These are phyloP conservation scores for Aspergillus ellipticus DNA, from an alignment of 495 filamentous ascomycete genomes.

Conservation along the genomic window DNA sequence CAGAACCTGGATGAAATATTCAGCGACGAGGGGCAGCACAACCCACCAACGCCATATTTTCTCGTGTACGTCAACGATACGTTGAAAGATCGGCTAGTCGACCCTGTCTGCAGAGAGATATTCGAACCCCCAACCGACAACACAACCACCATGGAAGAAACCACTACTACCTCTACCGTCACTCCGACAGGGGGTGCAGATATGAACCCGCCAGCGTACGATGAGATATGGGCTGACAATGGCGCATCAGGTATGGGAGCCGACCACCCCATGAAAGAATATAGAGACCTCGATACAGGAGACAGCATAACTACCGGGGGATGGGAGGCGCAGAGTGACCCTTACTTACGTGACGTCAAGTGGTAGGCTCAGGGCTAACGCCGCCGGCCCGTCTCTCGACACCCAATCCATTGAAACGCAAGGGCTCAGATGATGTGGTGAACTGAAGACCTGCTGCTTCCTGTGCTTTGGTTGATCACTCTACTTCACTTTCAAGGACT, in stretches of 20 bases:
- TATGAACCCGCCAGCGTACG: slow-evolving; percentile 31
- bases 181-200: slow-evolving; percentile 21
- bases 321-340: slow-evolving; percentile 14
- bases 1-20: slow-evolving; percentile 62
- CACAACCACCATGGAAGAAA: slow-evolving; percentile 18
- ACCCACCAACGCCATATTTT: slow-evolving; percentile 78
- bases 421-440: slow-evolving; percentile 24
- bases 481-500: not conserved
- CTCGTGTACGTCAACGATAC: slow-evolving; percentile 75
- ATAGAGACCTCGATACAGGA: slow-evolving; percentile 3
- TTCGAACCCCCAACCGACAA: slow-evolving; percentile 20
- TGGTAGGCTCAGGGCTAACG: slow-evolving; percentile 28
- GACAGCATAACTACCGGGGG: slow-evolving; percentile 3
- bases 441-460: not conserved
- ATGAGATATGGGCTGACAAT: slow-evolving; percentile 20
- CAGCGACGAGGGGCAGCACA: slow-evolving; percentile 52
- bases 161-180: slow-evolving; percentile 9
- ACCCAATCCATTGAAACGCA: slow-evolving; percentile 34
- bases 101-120: slow-evolving; percentile 53
- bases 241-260: slow-evolving; percentile 31
- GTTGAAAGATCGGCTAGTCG: slow-evolving; percentile 57
- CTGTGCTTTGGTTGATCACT: not conserved
- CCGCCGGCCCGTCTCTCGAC: slow-evolving; percentile 8
- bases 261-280: slow-evolving; percentile 10
- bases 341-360: slow-evolving; percentile 23